Evolutionary conservation across 768 basidiomycete genomes (phyloP).

Genomic region (Naganishia vaughanmartiniae): DNA sequence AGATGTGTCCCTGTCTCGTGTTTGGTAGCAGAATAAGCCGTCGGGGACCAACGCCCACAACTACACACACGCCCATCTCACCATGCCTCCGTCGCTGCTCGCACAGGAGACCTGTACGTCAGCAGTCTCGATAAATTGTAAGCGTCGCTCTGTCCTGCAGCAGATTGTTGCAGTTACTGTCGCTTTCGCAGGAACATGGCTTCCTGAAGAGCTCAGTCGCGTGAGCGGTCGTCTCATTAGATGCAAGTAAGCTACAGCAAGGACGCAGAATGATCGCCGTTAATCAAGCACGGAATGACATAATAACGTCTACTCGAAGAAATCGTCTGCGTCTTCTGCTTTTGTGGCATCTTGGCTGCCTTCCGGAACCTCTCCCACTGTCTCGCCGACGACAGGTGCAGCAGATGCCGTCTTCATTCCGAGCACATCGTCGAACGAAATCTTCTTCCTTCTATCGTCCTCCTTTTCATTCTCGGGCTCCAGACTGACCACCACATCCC

Average conservation of each 20-base stretch:
- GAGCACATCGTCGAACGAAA: conserved; percentile 4
- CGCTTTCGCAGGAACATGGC: too few relatives aligned
- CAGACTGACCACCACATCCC: conserved; percentile 30
- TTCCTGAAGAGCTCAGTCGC: too few relatives aligned
- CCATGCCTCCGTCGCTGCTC: too few relatives aligned
- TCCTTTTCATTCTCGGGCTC: conserved; percentile 37
- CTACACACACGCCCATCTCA: too few relatives aligned
- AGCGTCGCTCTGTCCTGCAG: too few relatives aligned
- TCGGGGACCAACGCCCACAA: too few relatives aligned
- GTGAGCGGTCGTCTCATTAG: too few relatives aligned
- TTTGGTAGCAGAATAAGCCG: too few relatives aligned
- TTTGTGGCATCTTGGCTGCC: conserved; percentile 22
- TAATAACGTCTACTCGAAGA: conserved; percentile 35
- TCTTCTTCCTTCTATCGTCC: conserved; percentile 30
- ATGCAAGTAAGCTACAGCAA: neutral
- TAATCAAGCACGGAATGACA: neutral
- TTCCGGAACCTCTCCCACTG: conserved; percentile 4
- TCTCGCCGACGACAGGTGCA: conserved; percentile 3
- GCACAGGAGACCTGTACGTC: too few relatives aligned
- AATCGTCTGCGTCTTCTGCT: conserved; percentile 39
- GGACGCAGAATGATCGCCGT: neutral
- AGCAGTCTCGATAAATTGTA: too few relatives aligned
- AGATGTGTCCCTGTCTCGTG: too few relatives aligned
- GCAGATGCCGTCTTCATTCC: neutral
- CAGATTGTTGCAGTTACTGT: too few relatives aligned